A percentile compares a stretch with the other conserved stretches of the same genome.
Conservation (phyloP, 1,284 basidiomycete species). For the Earliella scabrosa region DNA sequence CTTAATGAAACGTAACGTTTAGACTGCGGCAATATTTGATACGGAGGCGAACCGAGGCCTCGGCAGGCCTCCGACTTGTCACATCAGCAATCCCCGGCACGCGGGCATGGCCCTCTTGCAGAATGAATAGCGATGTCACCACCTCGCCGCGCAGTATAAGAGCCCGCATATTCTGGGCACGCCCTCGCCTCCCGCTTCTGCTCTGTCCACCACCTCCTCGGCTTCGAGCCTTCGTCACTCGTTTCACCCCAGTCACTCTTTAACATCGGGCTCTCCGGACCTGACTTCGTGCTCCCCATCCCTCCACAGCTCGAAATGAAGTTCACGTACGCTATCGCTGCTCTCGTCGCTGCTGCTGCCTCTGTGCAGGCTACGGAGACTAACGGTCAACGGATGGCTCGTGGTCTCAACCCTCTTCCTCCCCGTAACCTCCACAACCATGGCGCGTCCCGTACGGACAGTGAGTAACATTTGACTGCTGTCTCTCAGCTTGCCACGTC, state of each 20-base stretch:
- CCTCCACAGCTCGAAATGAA: constrained; percentile 43
- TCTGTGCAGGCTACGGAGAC: constrained; percentile 52
- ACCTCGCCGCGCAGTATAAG: constrained; percentile 11
- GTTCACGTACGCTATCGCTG: constrained; percentile 43
- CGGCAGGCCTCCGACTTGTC: constrained; percentile 4
- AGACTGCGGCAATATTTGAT: constrained; percentile 14
- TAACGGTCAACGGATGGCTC: constrained; percentile 49
- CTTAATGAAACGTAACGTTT: constrained; percentile 16
- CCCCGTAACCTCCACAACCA: constrained; percentile 16
- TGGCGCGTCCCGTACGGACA: constrained; percentile 12
- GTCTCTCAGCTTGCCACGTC: neutral
- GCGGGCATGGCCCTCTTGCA: neutral
- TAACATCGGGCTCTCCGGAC: constrained; percentile 9
- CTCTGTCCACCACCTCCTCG: neutral
- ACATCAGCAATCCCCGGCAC: neutral
- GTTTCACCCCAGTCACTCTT: constrained; percentile 16
- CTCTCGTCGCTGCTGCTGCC: constrained; percentile 43
- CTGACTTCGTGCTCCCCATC: constrained; percentile 16
- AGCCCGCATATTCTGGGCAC: neutral
- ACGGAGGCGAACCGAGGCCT: constrained; percentile 15
- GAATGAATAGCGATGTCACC: constrained; percentile 5
- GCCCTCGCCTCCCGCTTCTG: constrained; percentile 11
- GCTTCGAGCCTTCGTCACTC: constrained; percentile 19
- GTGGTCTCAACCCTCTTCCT: constrained; percentile 21
- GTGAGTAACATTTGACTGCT: constrained; percentile 3